Evolutionary conservation across 306 rosid genomes (phyloP).

Genomic region (Hippophae tibetana): DNA sequence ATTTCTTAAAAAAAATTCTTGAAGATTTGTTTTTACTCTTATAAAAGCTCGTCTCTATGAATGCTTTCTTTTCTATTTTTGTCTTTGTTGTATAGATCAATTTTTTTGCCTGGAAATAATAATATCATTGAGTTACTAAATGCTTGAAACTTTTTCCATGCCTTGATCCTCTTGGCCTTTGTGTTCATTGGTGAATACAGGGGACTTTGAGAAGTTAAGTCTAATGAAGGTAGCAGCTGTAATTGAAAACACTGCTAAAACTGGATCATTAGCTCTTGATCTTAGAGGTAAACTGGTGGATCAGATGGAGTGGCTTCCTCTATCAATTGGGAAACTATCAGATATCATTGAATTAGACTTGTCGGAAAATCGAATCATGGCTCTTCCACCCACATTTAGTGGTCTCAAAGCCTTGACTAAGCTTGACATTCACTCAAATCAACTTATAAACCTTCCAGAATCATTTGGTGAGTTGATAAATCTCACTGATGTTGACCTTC

Average conservation of each 20-base stretch:
- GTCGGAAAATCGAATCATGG: constrained; percentile 79
- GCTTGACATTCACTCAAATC: constrained; percentile 84
- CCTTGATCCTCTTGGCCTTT: constrained; percentile 9
- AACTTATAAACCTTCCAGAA: constrained; percentile 70
- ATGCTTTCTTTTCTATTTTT: background rate
- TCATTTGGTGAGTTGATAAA: constrained; percentile 67
- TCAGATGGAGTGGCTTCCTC: constrained; percentile 77
- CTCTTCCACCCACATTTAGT: constrained; percentile 63
- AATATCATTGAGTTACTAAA: background rate
- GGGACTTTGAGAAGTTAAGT: constrained; percentile 52
- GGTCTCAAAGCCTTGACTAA: constrained; percentile 62
- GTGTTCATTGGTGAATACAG: constrained; percentile 31
- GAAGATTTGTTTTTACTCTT: too few species aligned
- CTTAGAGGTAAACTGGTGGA: constrained; percentile 75
- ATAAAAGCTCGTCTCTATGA: too few species aligned
- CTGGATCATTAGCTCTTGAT: constrained; percentile 46
- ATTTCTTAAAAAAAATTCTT: too few species aligned
- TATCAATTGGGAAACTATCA: constrained; percentile 74
- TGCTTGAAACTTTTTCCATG: background rate
- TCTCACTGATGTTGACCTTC: constrained; percentile 70
- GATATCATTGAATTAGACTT: constrained; percentile 51
- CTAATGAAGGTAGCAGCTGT: constrained; percentile 79
- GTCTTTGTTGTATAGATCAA: background rate
- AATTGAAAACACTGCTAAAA: constrained; percentile 57
- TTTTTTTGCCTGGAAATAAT: background rate